Evolutionary conservation across 164 flowering plant genomes (phyloP).

Genomic region (Houttuynia cordata): DNA sequence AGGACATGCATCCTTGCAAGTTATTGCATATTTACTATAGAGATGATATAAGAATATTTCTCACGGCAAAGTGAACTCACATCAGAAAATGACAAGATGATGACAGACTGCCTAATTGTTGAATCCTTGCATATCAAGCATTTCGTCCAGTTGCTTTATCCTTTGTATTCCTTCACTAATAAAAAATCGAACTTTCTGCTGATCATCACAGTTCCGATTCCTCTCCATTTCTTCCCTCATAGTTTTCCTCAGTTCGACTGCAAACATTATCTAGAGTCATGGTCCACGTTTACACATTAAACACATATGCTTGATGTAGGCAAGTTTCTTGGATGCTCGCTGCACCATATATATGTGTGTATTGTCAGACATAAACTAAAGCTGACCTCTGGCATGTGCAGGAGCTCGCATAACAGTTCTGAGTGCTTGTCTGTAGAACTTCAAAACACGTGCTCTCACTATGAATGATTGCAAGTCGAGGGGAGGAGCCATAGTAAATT

Average conservation of each 20-base stretch:
- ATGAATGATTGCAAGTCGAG: constrained; percentile 61
- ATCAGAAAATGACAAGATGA: not conserved
- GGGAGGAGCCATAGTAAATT: not conserved
- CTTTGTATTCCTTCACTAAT: constrained; percentile 73
- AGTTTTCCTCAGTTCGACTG: constrained; percentile 56
- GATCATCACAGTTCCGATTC: constrained; percentile 54
- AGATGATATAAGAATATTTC: not conserved
- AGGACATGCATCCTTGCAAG: not conserved
- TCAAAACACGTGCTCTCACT: constrained; percentile 72
- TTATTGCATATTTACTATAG: not conserved
- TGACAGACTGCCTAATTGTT: not conserved
- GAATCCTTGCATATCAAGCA: constrained; percentile 85
- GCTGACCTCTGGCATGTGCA: constrained; percentile 45
- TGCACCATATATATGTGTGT: too few species aligned
- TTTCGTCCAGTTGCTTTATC: constrained; percentile 64
- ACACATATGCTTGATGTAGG: not conserved
- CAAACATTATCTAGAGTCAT: constrained; percentile 3
- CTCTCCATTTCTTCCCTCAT: constrained; percentile 78
- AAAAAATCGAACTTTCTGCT: constrained; percentile 61
- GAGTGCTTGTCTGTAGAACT: constrained; percentile 76
- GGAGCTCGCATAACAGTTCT: constrained; percentile 65
- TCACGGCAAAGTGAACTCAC: not conserved
- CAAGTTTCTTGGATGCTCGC: too few species aligned
- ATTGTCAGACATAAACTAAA: not conserved
- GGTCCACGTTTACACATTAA: not conserved